Evolutionary conservation across 495 filamentous ascomycete species (phyloP).

Genomic region (Tuber melanosporum): DNA sequence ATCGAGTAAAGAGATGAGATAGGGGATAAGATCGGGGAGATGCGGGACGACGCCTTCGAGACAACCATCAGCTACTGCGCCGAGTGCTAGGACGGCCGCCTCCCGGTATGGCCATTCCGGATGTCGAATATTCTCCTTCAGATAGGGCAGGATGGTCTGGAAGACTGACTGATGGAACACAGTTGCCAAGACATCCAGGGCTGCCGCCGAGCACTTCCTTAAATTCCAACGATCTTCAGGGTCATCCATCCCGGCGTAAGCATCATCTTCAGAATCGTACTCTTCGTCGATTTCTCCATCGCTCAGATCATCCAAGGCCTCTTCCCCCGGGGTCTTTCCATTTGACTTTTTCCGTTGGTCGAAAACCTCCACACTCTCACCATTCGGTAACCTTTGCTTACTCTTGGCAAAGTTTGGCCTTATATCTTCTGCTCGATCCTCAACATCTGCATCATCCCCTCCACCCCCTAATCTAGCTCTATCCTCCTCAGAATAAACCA

Average conservation of each 20-base stretch:
- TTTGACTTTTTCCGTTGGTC: conserved; percentile 47
- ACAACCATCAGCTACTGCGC: conserved; percentile 92
- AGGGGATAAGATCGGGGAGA: conserved; percentile 83
- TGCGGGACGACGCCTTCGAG: conserved; percentile 84
- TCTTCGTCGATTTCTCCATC: conserved; percentile 84
- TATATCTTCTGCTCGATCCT: conserved; percentile 85
- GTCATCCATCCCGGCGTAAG: conserved; percentile 51
- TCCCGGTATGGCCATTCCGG: conserved; percentile 88
- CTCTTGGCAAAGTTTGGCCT: conserved; percentile 88
- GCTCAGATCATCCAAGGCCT: conserved; percentile 66
- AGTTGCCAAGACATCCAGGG: conserved; percentile 85
- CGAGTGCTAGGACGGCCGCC: conserved; percentile 88
- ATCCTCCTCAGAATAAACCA: conserved; percentile 95
- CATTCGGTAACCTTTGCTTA: conserved; percentile 47
- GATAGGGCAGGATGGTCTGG: conserved; percentile 80
- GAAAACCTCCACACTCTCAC: conserved; percentile 45
- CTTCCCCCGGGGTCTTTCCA: conserved; percentile 50
- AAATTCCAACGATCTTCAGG: conserved; percentile 94
- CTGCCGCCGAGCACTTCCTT: conserved; percentile 94
- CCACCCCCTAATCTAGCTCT: conserved; percentile 74
- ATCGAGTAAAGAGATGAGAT: conserved; percentile 77
- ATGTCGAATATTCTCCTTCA: conserved; percentile 83
- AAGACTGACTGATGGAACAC: conserved; percentile 87
- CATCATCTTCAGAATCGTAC: conserved; percentile 64
- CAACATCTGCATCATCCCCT: conserved; percentile 82